Conservation (phyloP, 2,329 filamentous ascomycete genomes). For the Parafenestella ontariensis region DNA sequence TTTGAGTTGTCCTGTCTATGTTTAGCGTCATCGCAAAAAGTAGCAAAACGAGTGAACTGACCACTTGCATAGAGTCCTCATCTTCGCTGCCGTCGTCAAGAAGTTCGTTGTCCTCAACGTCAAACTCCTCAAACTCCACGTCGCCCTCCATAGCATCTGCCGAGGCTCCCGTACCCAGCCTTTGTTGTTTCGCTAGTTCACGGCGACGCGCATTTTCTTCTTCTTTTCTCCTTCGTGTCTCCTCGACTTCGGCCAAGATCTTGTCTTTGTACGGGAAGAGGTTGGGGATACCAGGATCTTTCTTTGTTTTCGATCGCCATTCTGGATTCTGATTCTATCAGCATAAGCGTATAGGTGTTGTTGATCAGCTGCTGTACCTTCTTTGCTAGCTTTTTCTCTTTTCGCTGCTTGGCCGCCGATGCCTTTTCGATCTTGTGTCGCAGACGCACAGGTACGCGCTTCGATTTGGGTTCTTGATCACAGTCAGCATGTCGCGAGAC, state of each 20-base stretch:
- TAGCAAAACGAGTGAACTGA: constrained; percentile 19
- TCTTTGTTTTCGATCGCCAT: constrained; percentile 95
- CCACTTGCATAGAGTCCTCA: constrained; percentile 65
- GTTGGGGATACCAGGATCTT: constrained; percentile 97
- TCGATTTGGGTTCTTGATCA: constrained; percentile 83
- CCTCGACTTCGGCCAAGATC: constrained; percentile 92
- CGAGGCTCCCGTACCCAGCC: constrained; percentile 43
- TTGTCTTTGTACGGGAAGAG: constrained; percentile 98
- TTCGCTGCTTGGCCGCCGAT: constrained; percentile 87
- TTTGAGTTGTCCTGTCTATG: constrained; percentile 68
- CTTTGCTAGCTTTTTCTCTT: constrained; percentile 86
- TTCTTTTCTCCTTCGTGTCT: constrained; percentile 78
- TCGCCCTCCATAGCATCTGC: constrained; percentile 48
- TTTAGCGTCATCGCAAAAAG: constrained; percentile 8
- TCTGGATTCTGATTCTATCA: constrained; percentile 75
- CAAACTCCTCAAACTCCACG: constrained; percentile 44
- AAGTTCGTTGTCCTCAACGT: constrained; percentile 63
- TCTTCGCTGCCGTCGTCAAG: constrained; percentile 59
- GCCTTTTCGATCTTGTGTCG: constrained; percentile 97
- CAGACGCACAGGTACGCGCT: constrained; percentile 86
- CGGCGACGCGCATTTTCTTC: constrained; percentile 73
- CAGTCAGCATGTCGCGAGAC: constrained; percentile 7
- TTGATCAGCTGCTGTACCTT: constrained; percentile 61
- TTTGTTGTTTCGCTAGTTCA: constrained; percentile 68
- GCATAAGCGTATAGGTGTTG: background rate